These are phyloP conservation scores for Sclerotinia borealis DNA, from an alignment of 2,329 filamentous ascomycete genomes.

Conservation along the genomic window DNA sequence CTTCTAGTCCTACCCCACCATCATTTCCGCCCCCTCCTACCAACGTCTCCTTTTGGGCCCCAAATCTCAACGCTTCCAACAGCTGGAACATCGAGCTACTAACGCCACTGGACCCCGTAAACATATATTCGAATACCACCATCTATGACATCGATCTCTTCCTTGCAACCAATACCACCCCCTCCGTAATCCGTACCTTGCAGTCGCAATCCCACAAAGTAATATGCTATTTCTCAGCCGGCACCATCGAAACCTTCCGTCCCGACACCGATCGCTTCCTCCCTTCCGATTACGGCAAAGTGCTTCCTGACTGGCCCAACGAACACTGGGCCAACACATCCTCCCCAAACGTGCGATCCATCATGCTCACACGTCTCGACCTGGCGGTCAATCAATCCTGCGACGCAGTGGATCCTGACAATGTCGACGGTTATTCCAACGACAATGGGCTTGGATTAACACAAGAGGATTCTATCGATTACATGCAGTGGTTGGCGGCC, in stretches of 20 bases:
- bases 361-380: slow-evolving; percentile 56
- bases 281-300: slow-evolving; percentile 47
- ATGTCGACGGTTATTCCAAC: slow-evolving; percentile 62
- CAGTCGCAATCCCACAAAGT: slow-evolving; percentile 50
- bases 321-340: slow-evolving; percentile 61
- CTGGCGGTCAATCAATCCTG: slow-evolving; percentile 56
- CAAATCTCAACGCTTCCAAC: slow-evolving; percentile 1
- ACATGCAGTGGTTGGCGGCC: slow-evolving; percentile 52
- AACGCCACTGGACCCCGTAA: slow-evolving; percentile 1
- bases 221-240: slow-evolving; percentile 71
- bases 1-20: background rate
- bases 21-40: background rate
- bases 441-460: slow-evolving; percentile 54
- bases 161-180: slow-evolving; percentile 37
- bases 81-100: slow-evolving; percentile 15
- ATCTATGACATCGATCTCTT: slow-evolving; percentile 36
- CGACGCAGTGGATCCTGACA: slow-evolving; percentile 64
- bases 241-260: slow-evolving; percentile 59
- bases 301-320: slow-evolving; percentile 56
- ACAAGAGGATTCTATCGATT: slow-evolving; percentile 49
- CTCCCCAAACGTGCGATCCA: slow-evolving; percentile 50
- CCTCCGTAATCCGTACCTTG: slow-evolving; percentile 40
- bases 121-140: slow-evolving; percentile 23
- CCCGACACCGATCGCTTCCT: slow-evolving; percentile 49
- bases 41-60: slow-evolving; percentile 9